Conservation (phyloP, 2,329 filamentous ascomycete genomes). For the Paracoccidioides lutzii region DNA sequence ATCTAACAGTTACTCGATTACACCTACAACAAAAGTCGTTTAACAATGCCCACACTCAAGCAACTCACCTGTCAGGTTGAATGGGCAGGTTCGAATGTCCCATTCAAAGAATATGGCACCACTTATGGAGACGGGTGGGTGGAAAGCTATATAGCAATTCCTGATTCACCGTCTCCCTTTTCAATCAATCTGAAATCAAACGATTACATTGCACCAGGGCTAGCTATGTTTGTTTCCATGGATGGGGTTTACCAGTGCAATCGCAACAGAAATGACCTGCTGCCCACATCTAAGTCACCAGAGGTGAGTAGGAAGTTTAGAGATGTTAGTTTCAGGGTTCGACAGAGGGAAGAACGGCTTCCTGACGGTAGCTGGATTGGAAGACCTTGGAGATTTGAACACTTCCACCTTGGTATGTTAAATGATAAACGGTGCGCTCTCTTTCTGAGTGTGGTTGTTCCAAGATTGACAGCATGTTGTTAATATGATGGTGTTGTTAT, state of each 20-base stretch:
- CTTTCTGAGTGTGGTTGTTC: too few relatives aligned
- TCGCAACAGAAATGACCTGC: constrained; percentile 36
- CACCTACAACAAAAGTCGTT: background rate
- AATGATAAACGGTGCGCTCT: background rate
- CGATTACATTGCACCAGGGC: constrained; percentile 40
- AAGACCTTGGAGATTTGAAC: constrained; percentile 41
- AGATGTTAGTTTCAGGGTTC: constrained; percentile 37
- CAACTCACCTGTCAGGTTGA: constrained; percentile 41
- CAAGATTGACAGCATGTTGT: background rate
- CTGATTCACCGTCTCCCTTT: constrained; percentile 34
- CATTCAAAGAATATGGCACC: constrained; percentile 38
- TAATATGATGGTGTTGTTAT: background rate
- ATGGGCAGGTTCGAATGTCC: constrained; percentile 30
- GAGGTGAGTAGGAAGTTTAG: constrained; percentile 19
- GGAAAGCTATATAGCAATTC: constrained; percentile 40
- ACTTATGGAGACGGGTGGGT: constrained; percentile 40
- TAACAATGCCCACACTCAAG: constrained; percentile 41
- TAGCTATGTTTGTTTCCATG: constrained; percentile 44
- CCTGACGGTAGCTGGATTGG: constrained; percentile 37
- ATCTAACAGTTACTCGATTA: background rate
- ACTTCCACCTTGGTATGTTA: constrained; percentile 35
- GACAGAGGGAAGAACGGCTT: constrained; percentile 42
- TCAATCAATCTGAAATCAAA: constrained; percentile 36
- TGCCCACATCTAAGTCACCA: constrained; percentile 6
- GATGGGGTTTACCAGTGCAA: constrained; percentile 47